Evolutionary conservation across 2,329 filamentous ascomycete species (phyloP).

Genomic region (Aaosphaeria pasadenensis): DNA sequence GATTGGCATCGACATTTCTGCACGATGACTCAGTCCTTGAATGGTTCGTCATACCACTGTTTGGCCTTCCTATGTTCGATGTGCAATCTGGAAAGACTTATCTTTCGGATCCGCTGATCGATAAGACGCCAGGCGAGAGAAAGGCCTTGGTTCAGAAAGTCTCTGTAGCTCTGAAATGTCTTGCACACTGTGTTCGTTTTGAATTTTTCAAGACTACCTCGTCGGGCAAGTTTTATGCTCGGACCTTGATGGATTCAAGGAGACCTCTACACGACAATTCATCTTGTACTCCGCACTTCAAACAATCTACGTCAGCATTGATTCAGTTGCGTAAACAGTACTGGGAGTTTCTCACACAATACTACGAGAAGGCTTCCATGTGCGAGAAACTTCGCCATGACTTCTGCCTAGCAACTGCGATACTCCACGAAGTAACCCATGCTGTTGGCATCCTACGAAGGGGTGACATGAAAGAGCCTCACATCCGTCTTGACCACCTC

Average conservation of each 20-base stretch:
- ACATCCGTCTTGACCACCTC: constrained; percentile 20
- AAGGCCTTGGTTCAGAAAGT: constrained; percentile 13
- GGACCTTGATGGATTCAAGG: constrained; percentile 9
- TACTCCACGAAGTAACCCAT: constrained; percentile 35
- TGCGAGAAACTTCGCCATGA: constrained; percentile 33
- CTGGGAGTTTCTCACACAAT: constrained; percentile 13
- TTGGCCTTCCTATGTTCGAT: constrained; percentile 17
- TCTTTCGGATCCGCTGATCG: constrained; percentile 17
- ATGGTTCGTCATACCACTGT: constrained; percentile 29
- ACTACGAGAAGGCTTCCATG: constrained; percentile 18
- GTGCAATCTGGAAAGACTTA: constrained; percentile 9
- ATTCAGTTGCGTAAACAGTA: constrained; percentile 24
- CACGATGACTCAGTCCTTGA: constrained; percentile 21
- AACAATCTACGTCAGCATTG: constrained; percentile 6
- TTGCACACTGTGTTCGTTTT: constrained; percentile 22
- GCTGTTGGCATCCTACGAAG: constrained; percentile 31
- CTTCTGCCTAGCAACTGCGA: constrained; percentile 26
- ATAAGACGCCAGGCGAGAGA: constrained; percentile 9
- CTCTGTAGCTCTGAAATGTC: constrained; percentile 20
- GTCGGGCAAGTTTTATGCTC: constrained; percentile 17
- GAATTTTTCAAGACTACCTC: constrained; percentile 9
- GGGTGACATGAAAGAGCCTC: constrained; percentile 24
- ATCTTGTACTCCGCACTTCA: constrained; percentile 14
- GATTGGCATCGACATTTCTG: constrained; percentile 33
- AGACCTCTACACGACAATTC: constrained; percentile 5